Evolutionary conservation across 495 filamentous ascomycete species (phyloP).

Genomic region (Alectoria sarmentosa): DNA sequence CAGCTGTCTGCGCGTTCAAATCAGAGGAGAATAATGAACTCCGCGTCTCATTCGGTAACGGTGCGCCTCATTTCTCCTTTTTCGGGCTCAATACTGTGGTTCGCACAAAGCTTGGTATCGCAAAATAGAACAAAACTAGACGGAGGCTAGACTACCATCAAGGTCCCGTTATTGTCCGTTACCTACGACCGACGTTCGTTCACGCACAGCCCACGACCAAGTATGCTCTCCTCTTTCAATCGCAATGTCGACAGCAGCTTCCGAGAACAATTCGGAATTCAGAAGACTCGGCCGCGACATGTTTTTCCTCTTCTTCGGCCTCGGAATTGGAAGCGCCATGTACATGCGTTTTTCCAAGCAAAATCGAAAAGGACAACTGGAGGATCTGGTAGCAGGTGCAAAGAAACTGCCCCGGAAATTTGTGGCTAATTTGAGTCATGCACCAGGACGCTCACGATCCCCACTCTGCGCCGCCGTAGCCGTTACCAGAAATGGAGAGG

Average conservation of each 20-base stretch:
- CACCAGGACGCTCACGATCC: background rate
- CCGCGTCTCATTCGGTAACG: too few species aligned
- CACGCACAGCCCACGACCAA: too few species aligned
- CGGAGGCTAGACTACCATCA: too few species aligned
- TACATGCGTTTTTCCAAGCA: background rate
- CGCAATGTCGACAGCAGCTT: background rate
- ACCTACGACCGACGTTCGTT: too few species aligned
- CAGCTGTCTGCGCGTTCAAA: background rate
- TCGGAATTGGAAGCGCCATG: background rate
- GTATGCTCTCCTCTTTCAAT: too few species aligned
- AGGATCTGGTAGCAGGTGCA: background rate
- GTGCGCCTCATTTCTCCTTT: background rate
- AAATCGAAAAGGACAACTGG: background rate
- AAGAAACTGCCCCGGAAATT: background rate
- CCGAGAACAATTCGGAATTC: background rate
- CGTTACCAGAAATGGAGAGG: background rate
- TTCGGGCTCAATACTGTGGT: background rate
- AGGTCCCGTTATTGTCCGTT: too few species aligned
- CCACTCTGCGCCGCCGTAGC: background rate
- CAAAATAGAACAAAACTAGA: too few species aligned
- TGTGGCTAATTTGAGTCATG: background rate
- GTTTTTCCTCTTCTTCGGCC: background rate
- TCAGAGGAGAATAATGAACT: too few species aligned
- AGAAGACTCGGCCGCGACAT: background rate
- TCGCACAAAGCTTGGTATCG: background rate